Percentiles rank a stretch among this genome's conserved stretches.
These are phyloP conservation scores for Lotus japonicus DNA, from an alignment of 306 rosid genomes.

Conservation along the genomic window DNA sequence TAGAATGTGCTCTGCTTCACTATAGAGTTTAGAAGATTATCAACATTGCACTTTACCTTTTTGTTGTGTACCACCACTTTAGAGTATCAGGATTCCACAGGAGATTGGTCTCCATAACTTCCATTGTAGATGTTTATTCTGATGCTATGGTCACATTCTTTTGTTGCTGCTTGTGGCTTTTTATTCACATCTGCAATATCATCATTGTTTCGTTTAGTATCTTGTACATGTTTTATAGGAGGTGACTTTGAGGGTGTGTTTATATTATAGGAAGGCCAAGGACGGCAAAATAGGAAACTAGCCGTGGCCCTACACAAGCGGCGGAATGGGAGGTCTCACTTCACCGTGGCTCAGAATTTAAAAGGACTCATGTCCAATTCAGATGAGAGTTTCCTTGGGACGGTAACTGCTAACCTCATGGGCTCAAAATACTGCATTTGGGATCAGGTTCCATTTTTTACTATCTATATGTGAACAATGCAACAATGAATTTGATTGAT, in stretches of 20 bases:
- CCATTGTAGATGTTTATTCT: not conserved
- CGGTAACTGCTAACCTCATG: constrained; percentile 60
- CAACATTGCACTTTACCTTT: not conserved
- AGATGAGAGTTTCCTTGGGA: constrained; percentile 70
- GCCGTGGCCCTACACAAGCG: constrained; percentile 71
- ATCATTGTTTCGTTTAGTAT: not conserved
- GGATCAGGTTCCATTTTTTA: constrained; percentile 58
- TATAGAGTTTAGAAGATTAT: not conserved
- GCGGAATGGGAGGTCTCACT: constrained; percentile 55
- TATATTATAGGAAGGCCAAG: constrained; percentile 72
- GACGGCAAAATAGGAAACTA: constrained; percentile 78
- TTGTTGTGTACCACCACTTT: not conserved
- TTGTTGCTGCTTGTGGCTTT: not conserved
- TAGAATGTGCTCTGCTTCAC: not conserved
- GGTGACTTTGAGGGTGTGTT: not conserved
- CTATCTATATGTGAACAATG: not conserved
- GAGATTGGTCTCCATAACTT: not conserved
- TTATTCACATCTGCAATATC: not conserved
- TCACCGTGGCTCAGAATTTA: constrained; percentile 53
- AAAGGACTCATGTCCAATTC: constrained; percentile 51
- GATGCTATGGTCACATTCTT: not conserved
- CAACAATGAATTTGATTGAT: not conserved
- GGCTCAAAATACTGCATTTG: constrained; percentile 80
- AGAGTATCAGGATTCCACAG: not conserved
- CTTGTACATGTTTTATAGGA: not conserved